Base-by-base conservation (phyloP, 2,329 filamentous ascomycete genomes). In the Penicillium freii region DNA sequence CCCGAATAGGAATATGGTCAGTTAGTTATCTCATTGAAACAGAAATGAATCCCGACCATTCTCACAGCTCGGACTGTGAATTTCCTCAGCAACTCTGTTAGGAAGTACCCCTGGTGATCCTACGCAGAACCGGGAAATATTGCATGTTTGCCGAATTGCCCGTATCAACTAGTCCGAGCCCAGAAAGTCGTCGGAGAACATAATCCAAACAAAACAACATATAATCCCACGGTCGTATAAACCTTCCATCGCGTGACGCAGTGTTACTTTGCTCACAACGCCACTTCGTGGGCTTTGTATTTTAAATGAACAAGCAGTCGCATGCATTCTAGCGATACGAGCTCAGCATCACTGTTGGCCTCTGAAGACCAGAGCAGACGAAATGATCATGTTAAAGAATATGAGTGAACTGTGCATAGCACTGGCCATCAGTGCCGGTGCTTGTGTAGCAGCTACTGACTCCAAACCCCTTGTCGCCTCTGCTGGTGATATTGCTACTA, bases 401-500 rank as follows among this genome's bases (percentile, higher is more conserved):
- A 39, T 57, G 13, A 40, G 38, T 13, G 42, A 44, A 6, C 21
- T 60, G 8, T 36, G 23, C 10, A 36, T 51, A 52, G 42, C 45
- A 21, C 38, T 60, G 9, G 31, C 31, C 4, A 21, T 56, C 8
- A 45, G 49, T 53, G 42, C 25, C 21, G 34, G 43, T 25, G 47
- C 44, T 5, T 25, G 29, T 23, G 51, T 54, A 50, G 56, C 39
- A 9, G 33, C 10, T 3, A 33, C 49, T 9, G 27, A 21, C 2
- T 11, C 50, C n/a, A 33, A 56, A 4, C 38, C 54, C 6, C 62
- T 69, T 15, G 62, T 71, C 5, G 62, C 65, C 4, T 51, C 53
- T 0, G 54, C 71, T 5, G 71, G 72, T 17, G 64, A 73, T 17
- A 63, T 42, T 4, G 56, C 56, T 1, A 49, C 62, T 23, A 67